These are phyloP conservation scores for Boletus rufocinnamomeus DNA, from an alignment of 768 basidiomycete species.

Conservation along the genomic window DNA sequence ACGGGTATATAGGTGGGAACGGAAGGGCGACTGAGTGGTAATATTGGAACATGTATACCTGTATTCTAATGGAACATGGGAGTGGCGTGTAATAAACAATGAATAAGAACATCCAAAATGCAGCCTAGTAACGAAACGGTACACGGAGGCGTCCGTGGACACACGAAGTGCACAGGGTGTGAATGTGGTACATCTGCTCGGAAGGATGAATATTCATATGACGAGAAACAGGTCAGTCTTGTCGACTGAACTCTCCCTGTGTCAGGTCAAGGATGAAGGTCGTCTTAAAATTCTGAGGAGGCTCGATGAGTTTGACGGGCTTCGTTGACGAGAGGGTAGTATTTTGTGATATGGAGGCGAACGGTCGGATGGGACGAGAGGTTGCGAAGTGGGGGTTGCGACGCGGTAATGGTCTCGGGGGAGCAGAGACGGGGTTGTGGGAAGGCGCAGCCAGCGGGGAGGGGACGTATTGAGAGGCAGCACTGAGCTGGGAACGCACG, in stretches of 20 bases:
- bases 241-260: constrained; percentile 79
- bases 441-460: constrained; percentile 61
- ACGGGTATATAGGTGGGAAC: constrained; percentile 4
- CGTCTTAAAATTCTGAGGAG: constrained; percentile 68
- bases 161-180: background rate
- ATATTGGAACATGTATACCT: constrained; percentile 20
- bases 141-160: background rate
- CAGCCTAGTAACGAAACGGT: background rate
- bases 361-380: constrained; percentile 79
- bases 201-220: background rate
- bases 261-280: constrained; percentile 80
- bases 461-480: constrained; percentile 47
- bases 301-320: constrained; percentile 75
- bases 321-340: constrained; percentile 37
- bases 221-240: constrained; percentile 41
- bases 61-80: constrained; percentile 21
- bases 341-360: constrained; percentile 55
- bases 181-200: background rate
- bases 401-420: constrained; percentile 38
- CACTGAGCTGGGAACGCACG: constrained; percentile 27
- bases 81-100: constrained; percentile 22
- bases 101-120: constrained; percentile 21
- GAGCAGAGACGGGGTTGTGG: constrained; percentile 35
- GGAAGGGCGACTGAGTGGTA: constrained; percentile 3
- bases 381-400: constrained; percentile 59